Evolutionary conservation across 75 land plant species (phyloP), one percentile per base, ranked within the genome.

Genomic region (Selaginella tamariscina): DNA sequence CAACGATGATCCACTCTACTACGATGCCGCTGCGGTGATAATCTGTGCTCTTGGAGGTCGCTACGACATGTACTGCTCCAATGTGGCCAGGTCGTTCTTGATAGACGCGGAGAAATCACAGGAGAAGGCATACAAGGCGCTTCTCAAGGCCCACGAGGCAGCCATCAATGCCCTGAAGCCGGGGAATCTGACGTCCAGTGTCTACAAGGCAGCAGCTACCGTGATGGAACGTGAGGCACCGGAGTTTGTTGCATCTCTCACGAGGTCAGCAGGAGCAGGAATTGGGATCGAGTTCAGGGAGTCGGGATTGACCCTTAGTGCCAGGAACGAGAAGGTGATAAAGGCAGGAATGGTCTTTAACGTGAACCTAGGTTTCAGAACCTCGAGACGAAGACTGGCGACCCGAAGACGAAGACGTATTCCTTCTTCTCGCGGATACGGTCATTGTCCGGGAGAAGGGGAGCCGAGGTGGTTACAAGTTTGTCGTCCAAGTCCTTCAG

Each of bases 281-380:
- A 86, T 88, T 59, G 97, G 97, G 20, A 83, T 91, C 64, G 97
- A 91, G 82, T 91, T 88, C 64, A 82, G 97, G 66, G 94, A 91
- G 68, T 84, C 94, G 26, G 87, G 94, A 2, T 56, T 82, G 72
- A 81, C 55, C 65, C 68, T 87, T 5, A 87, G 81, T 77, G 71
- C 80, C 20, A 82, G 72, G 60, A 85, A 84, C 74, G 91, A 87
- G 26, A 55, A 73, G 0, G 29, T 79, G 20, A 13, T 91, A 26
- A 89, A 76, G 68, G 72, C 87, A 1, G 93, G 86, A 0, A 91
- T 91, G 97, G 79, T 81, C 29, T 91, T 91, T 44, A 91, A 91
- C 71, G 89, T 91, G 24, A 76, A 86, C 1, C 73, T 87, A 55
- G 88, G 91, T 1, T 85, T 87, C 85, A 87, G 33, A 85, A 85